These are phyloP conservation scores for Pseudozyma tsukubaensis DNA, from an alignment of 1,284 basidiomycete species.

Conservation along the genomic window DNA sequence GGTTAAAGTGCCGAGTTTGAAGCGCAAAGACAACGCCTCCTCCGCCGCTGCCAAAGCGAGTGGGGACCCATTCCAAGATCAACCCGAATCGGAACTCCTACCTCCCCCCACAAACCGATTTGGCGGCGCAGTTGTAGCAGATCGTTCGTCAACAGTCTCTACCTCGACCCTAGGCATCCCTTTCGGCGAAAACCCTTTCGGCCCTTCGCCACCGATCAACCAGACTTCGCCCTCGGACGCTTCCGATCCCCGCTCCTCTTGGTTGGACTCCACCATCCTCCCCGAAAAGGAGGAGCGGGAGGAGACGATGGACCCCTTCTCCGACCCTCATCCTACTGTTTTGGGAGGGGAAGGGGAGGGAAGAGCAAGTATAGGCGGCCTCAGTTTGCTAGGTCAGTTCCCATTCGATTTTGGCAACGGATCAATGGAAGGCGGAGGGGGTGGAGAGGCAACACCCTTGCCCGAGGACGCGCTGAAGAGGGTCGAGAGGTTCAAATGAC, in stretches of 20 bases:
- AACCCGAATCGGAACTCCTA: slow-evolving; percentile 1
- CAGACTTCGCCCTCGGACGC: slow-evolving; percentile 22
- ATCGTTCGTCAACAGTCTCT: slow-evolving; percentile 10
- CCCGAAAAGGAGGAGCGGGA: not conserved
- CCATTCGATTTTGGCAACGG: slow-evolving; percentile 13
- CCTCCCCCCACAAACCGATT: slow-evolving; percentile 18
- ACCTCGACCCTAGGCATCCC: slow-evolving; percentile 46
- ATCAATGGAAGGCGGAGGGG: not conserved
- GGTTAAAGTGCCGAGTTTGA: slow-evolving; percentile 27
- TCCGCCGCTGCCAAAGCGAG: not conserved
- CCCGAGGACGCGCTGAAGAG: slow-evolving; percentile 18
- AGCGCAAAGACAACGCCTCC: slow-evolving; percentile 18
- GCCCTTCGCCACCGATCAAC: not conserved
- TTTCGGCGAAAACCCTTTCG: slow-evolving; percentile 43
- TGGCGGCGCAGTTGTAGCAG: not conserved
- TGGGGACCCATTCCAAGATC: slow-evolving; percentile 31
- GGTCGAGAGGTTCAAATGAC: slow-evolving; percentile 18
- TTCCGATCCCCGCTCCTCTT: slow-evolving; percentile 3
- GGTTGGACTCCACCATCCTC: slow-evolving; percentile 5
- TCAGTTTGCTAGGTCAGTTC: slow-evolving; percentile 33
- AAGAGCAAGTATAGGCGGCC: slow-evolving; percentile 22
- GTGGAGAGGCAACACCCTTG: not conserved
- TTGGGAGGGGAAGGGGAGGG: not conserved
- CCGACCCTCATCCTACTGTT: slow-evolving; percentile 1
- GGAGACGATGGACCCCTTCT: slow-evolving; percentile 15